Base-by-base conservation (phyloP, 495 filamentous ascomycete species). In the Podospora bellae-mahoneyi region DNA sequence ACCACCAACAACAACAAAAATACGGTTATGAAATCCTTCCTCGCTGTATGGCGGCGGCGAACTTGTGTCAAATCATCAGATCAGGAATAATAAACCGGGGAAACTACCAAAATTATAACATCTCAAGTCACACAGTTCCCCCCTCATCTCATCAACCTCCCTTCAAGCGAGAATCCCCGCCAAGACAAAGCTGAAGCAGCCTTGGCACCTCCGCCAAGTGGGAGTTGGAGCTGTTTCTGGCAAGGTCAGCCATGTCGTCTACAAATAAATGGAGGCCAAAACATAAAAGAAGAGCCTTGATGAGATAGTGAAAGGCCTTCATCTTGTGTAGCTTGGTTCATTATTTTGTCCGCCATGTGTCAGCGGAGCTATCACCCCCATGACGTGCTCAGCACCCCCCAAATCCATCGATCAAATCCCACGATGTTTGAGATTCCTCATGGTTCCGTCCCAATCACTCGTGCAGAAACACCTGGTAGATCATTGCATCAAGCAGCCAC, bases 401-500 rank as follows among this genome's bases (percentile, higher is more conserved):
- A 58, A 7, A 44, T 60, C 15, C 54, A 18, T 1, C 55, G 18
- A 58, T 5, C 6, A 10, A 7, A 32, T 61, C 19, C 16, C 59
- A 61, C 30, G 59, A 61, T 30, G 59, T 32, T 15, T 61, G 16
- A 28, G 3, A 13, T 32, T 20, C 16, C 27, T 15, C n/a, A 13
- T 28, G 19, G 16, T 28, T 30, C 16, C 32, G 3, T 20, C 23
- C 71, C 57, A 57, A 67, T 62, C 30, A 13, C 19, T 7, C 23
- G 5, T 19, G 23, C 63, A 55, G 16, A 28, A 26, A 59, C 19
- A 62, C 7, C 5, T 20, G 48, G n/a, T 30, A n/a, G 32, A 18
- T 27, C 2, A 65, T 77, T 26, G 67, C 70, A 72, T 65, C 70
- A 74, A 26, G 54, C 60, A 69, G 67, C 70, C 74, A 69, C 67